A percentile compares a stretch with the other conserved stretches of the same genome.
These are phyloP conservation scores for Leptographium galeiforme DNA, from an alignment of 2,329 filamentous ascomycete species.

Conservation along the genomic window DNA sequence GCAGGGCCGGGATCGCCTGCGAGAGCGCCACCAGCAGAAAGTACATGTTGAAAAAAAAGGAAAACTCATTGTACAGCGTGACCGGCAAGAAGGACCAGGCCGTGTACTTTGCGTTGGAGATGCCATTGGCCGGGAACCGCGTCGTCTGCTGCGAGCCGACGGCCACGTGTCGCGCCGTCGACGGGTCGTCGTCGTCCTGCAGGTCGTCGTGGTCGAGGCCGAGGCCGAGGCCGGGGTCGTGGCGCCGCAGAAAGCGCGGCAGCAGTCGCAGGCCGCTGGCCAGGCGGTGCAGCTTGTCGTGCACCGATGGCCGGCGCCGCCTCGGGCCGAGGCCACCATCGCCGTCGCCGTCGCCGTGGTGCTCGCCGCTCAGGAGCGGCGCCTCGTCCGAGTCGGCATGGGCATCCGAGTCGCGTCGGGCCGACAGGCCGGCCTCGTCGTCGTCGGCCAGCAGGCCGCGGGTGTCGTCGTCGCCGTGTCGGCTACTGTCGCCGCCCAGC, in stretches of 20 bases:
- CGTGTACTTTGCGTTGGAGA: slow-evolving; percentile 97
- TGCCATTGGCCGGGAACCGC: slow-evolving; percentile 75
- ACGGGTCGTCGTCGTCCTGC: slow-evolving; percentile 44
- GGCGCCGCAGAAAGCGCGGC: slow-evolving; percentile 43
- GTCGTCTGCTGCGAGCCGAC: slow-evolving; percentile 62
- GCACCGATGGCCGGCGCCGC: slow-evolving; percentile 24
- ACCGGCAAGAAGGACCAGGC: slow-evolving; percentile 85
- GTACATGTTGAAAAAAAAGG: slow-evolving; percentile 99
- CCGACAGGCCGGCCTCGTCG: slow-evolving; percentile 30
- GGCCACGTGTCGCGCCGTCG: slow-evolving; percentile 58
- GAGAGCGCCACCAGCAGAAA: slow-evolving; percentile 91
- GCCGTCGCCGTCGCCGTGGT: slow-evolving; percentile 19
- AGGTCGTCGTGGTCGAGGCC: slow-evolving; percentile 29
- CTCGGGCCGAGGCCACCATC: slow-evolving; percentile 14
- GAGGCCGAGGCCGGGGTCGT: slow-evolving; percentile 4
- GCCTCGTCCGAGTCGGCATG: slow-evolving; percentile 56
- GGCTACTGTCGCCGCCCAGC: slow-evolving; percentile 38
- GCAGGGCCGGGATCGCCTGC: slow-evolving; percentile 75
- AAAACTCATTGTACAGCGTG: slow-evolving; percentile 97
- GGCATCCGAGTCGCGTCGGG: slow-evolving; percentile 42
- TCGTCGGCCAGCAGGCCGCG: slow-evolving; percentile 8
- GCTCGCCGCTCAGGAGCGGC: slow-evolving; percentile 45
- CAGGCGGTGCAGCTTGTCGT: slow-evolving; percentile 28
- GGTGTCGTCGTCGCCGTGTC: slow-evolving; percentile 38
- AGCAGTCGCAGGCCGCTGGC: slow-evolving; percentile 47